Evolutionary conservation across 2,329 filamentous ascomycete species (phyloP), one percentile per base, ranked within the genome.

Genomic region (Sclerotinia sclerotiorum): DNA sequence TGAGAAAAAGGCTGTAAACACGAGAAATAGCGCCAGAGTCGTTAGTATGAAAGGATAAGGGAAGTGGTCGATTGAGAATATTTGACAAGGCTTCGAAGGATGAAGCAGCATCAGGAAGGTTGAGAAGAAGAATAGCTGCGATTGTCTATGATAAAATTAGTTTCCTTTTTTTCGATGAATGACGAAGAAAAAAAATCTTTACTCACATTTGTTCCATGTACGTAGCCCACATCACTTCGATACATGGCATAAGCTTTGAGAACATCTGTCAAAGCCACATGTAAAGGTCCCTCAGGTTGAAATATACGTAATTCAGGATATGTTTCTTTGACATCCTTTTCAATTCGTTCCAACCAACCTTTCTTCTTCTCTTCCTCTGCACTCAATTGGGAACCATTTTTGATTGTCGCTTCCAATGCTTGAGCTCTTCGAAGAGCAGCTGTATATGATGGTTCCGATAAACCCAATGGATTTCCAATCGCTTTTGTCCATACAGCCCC

Each of bases 211-310:
- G 89, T 91, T 66, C 91, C 90, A 70, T 85, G 84, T 68, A 92
- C 84, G 75, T 93, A 93, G 71, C 91, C 90, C 74, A 94, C 90
- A 76, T 95, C 92, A 72, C 88, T 90, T 70, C 92, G 85, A 79
- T 95, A 95, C 86, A 93, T 90, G 67, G 88, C 84, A 78, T 94
- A 94, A 8, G 92, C 92, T 74, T 88, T 88, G 70, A 94, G 82
- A 13, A 95, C 87, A 76, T 94, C 88, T 24, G 90, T 81, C 42
- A 95, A 81, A 49, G 85, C 83, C 68, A 87, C 82, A 76, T 94
- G 87, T 15, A 94, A 81, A 1, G 91, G 90, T 17, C 76, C 77
- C 48, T 73, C 76, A 11, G 70, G 70, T 62, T 74, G 74, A 76
- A 94, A 94, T 76, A 94, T 90, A 73, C 87, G 87, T 57, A 93